Evolutionary conservation across 768 basidiomycete species (phyloP).

Genomic region (Xerocomellus intermedius): DNA sequence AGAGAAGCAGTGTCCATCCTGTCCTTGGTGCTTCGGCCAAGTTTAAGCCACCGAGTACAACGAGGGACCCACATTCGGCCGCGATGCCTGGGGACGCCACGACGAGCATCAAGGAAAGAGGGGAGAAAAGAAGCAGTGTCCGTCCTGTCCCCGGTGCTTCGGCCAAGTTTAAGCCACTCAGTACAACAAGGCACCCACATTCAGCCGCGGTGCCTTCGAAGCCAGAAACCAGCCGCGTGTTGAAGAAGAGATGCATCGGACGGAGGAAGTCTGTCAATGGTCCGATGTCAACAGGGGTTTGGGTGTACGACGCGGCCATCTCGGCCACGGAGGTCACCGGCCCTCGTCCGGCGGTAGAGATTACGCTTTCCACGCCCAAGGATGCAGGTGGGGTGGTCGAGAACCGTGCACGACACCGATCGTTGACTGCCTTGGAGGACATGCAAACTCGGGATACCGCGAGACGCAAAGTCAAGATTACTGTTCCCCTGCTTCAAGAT

Average conservation of each 20-base stretch:
- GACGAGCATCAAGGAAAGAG: conserved; percentile 12
- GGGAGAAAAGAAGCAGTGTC: conserved; percentile 13
- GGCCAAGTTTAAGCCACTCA: conserved; percentile 10
- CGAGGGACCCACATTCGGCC: not conserved
- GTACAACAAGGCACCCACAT: not conserved
- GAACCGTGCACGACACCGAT: conserved; percentile 25
- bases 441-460: conserved; percentile 4
- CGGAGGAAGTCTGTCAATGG: conserved; percentile 46
- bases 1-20: conserved; percentile 27
- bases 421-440: conserved; percentile 22
- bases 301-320: conserved; percentile 53
- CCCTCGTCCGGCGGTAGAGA: conserved; percentile 18
- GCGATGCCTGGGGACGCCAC: conserved; percentile 9
- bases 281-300: conserved; percentile 32
- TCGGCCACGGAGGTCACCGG: conserved; percentile 40
- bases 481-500: conserved; percentile 14
- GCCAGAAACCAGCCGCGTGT: conserved; percentile 29
- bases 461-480: conserved; percentile 19
- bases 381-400: not conserved
- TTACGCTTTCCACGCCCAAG: conserved; percentile 15
- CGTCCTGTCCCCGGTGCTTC: conserved; percentile 29
- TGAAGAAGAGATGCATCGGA: conserved; percentile 59
- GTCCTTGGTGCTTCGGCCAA: conserved; percentile 21
- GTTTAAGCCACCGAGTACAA: conserved; percentile 1
- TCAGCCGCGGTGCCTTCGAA: not conserved